phyloP scores from a whole-genome alignment of 495 filamentous ascomycete genomes.

The Aspergillus nanangensis region DNA sequence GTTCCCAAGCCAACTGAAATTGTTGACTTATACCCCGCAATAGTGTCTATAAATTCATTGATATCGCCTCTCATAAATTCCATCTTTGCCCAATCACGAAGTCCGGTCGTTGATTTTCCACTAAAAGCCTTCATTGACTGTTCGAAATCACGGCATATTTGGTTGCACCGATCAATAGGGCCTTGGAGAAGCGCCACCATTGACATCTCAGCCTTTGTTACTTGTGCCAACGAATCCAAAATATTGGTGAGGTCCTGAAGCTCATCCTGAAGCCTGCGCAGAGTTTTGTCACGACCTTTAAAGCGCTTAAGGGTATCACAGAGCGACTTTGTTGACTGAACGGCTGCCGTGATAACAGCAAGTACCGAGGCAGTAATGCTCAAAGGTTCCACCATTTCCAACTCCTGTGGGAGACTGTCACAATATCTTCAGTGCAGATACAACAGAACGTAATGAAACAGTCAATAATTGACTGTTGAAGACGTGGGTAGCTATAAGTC shows the following conservation, averaged over 20 bases:
- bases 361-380: constrained; percentile 21
- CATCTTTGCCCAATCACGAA: constrained; percentile 14
- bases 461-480: too few relatives aligned
- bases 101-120: constrained; percentile 6
- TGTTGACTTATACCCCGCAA: constrained; percentile 11
- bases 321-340: constrained; percentile 18
- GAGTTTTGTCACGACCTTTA: constrained; percentile 10
- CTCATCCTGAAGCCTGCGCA: constrained; percentile 7
- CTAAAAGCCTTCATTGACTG: constrained; percentile 6
- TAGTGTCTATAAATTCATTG: constrained; percentile 11
- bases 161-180: constrained; percentile 9
- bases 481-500: too few relatives aligned
- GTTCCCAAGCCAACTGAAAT: constrained; percentile 8
- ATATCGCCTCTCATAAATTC: constrained; percentile 14
- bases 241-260: constrained; percentile 8
- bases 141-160: constrained; percentile 11
- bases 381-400: constrained; percentile 21
- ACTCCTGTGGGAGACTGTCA: too few relatives aligned
- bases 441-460: too few relatives aligned
- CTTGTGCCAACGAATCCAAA: background rate
- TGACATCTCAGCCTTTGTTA: background rate
- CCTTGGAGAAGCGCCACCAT: constrained; percentile 7
- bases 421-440: too few relatives aligned
- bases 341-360: constrained; percentile 20
- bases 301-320: constrained; percentile 21